Base-by-base conservation (phyloP, 768 basidiomycete genomes). In the Lactarius pseudohatsudake region DNA sequence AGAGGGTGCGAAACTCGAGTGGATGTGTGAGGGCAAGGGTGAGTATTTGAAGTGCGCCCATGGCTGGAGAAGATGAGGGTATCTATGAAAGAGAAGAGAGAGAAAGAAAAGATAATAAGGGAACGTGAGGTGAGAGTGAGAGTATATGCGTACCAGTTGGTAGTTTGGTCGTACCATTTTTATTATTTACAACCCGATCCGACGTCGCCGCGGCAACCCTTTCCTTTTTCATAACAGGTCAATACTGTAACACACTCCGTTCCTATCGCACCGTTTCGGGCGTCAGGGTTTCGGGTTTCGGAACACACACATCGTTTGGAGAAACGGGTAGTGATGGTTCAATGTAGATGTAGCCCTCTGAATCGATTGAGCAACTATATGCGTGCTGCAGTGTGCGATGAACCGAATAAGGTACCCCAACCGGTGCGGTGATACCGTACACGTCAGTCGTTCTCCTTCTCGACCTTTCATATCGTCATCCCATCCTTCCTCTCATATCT, bases 11-110 rank as follows among this genome's bases (percentile, higher is more conserved):
- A 75, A 96, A 90, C 75, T 99, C 96, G 67, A 83, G 73, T 16
- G 94, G 94, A 70, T 92, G 93, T 0, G 89, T 88, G 74, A 94
- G 75, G 69, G 90, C 79, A 34, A 94, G 81, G 43, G 82, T 78
- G 68, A 92, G 76, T 85, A 88, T 87, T 62, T 84, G 82, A 10
- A 81, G 71, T 68, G 82, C 77, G 64, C 80, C 83, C 88, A 91
- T 86, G 15, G 15, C 69, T 75, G 53, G 36, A 34, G 5, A 40
- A 50, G 41, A 36, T 28, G 36, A 36, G 61, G 61, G 34, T 55
- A 38, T 61, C 45, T 53, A 26, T 30, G 26, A 62, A 50, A 54
- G 28, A 20, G 16, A 47, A 59, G 41, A 15, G 36, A 40, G 32
- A 38, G 36, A 38, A 18, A 34, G 8, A 20, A 28, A 47, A 57